Base-by-base conservation (phyloP, 1,284 basidiomycete species). In the Ceratobasidium sp. region DNA sequence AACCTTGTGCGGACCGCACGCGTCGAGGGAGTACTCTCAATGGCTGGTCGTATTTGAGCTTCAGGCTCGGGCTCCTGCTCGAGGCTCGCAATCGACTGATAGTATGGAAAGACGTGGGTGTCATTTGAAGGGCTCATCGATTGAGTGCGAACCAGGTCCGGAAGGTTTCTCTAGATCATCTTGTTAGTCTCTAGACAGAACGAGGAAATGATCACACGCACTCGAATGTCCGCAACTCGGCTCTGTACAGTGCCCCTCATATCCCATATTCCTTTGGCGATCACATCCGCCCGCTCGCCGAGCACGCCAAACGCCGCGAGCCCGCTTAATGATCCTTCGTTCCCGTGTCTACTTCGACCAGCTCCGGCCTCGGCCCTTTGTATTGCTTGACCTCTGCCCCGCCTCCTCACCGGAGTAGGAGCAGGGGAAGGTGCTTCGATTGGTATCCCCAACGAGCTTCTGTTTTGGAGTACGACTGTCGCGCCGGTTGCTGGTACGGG, bases 391-490 rank as follows among this genome's bases (percentile, higher is more conserved):
- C 48, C 62, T 41, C 41, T 82, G 58, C 81, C 82, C 16, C 52
- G 30, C 18, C 52, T 30, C 23, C 52, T 69, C 3, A 82, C 79
- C 21, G 60, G 72, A 1, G 82, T 79, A 2, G 83, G 82, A n/a
- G 85, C 82, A 14, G 86, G 84, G 1, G 43, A 45, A 45, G 88
- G 86, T 8, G 89, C 83, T 61, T 92, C 90, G 0, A 87, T 79
- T 1, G 88, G 85, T 48, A 96, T 90, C 57, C 87, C 86, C 48
- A 97, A 83, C 2, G 91, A 76, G 76, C 91, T 92, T 48, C 87
- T 84, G 78, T 97, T 97, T 81, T 96, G 93, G 45, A 93, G 82
- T 5, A 91, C 85, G 34, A 96, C 80, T 5, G 91, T 86, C 26
- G 88, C 87, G 8, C 94, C 94, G 0, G 89, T 89, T 0, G 90